A percentile compares a stretch with the other conserved stretches of the same genome.
Evolutionary conservation across 2,329 filamentous ascomycete species (phyloP).

Genomic region (Magnaporthiopsis incrustans): DNA sequence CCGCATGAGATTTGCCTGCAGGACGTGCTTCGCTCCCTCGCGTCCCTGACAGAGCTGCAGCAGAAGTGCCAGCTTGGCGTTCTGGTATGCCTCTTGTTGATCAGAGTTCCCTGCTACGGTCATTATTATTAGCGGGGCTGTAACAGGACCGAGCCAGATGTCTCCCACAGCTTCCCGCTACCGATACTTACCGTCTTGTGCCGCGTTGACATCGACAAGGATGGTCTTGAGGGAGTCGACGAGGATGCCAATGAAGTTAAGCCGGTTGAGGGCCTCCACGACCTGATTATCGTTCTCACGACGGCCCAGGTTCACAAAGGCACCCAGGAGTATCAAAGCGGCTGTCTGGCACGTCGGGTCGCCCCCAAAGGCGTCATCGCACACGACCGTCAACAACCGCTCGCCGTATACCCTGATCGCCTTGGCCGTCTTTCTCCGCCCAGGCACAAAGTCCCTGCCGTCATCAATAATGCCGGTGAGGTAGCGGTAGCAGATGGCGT

Average conservation of each 20-base stretch:
- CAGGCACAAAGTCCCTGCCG: conserved; percentile 37
- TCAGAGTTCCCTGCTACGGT: conserved; percentile 26
- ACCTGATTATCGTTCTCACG: conserved; percentile 66
- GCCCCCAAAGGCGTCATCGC: conserved; percentile 86
- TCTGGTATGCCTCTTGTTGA: conserved; percentile 39
- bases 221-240: conserved; percentile 80
- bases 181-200: not conserved
- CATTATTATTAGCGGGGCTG: not conserved
- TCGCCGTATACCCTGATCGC: conserved; percentile 63
- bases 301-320: conserved; percentile 65
- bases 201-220: conserved; percentile 51
- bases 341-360: conserved; percentile 76
- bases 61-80: conserved; percentile 75
- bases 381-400: conserved; percentile 74
- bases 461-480: conserved; percentile 60
- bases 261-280: conserved; percentile 68
- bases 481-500: conserved; percentile 85
- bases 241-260: conserved; percentile 87
- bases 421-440: conserved; percentile 58
- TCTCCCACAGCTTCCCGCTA: not conserved
- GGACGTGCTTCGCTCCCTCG: conserved; percentile 74
- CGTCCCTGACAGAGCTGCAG: conserved; percentile 78
- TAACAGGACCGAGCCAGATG: not conserved
- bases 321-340: conserved; percentile 75
- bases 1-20: conserved; percentile 82